Base-by-base conservation (phyloP, 225 moss, liverwort and hornwort genomes). In the Physcomitrium patens region DNA sequence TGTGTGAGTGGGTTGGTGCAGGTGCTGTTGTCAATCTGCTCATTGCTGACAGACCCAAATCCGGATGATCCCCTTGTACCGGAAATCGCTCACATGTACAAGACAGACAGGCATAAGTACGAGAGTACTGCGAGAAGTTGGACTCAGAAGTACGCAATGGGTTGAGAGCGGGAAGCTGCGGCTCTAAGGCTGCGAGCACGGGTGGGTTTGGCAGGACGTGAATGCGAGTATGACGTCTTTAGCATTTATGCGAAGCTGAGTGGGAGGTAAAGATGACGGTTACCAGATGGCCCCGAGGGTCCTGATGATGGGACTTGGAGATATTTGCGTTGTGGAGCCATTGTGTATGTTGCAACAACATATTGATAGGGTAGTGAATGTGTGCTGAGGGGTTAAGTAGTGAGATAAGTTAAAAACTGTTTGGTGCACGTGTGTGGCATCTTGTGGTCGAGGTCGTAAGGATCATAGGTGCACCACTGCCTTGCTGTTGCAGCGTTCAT, bases 111-210 rank as follows among this genome's bases (percentile, higher is more conserved):
- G 91, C 85, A 92, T 51, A 96, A 96, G 77, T 96, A 96, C 24
- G 96, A 96, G 68, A 92, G 82, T 50, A 94, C 94, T 13, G 94
- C 96, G 24, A 92, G 96, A 76, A 94, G 91, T 81, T 96, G 96
- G 96, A 94, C 96, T 68, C 96, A 96, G 91, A 96, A 96, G 77
- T 96, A 96, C 71, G 96, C 96, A 5, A 96, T 96, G 96, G 92
- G 96, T 85, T 96, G 84, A 94, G 67, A 49, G 58, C 23, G 66
- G 26, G 43, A 44, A 63, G 74, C 49, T 58, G 48, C 22, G 65
- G 67, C 66, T 48, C 52, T 57, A 55, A 10, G 24, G 59, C 48
- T 64, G 62, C 49, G 63, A 72, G 63, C 70, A 42, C 51, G 71
- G 74, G 79, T 81, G 81, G 80, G 79, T 65, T 75, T 80, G 52